Base-by-base conservation (phyloP, 2,329 filamentous ascomycete genomes). In the Berkeleyomyces rouxiae region DNA sequence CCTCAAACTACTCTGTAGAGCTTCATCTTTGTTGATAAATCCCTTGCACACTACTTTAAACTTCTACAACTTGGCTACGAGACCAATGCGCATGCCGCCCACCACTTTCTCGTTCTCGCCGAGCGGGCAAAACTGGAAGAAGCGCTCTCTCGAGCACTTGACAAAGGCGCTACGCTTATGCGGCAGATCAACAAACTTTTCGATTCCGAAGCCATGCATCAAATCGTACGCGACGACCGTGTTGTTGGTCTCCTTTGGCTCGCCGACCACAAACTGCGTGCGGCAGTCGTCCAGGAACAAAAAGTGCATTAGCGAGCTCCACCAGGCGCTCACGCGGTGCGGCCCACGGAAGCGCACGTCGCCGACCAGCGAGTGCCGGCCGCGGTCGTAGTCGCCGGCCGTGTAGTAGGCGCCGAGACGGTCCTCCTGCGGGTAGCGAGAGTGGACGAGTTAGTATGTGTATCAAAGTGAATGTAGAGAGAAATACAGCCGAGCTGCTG, bases 181-280 rank as follows among this genome's bases (percentile, higher is more conserved):
- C 3, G 84, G 84, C 66, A 89, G 72, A 67, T 89, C 86, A 66
- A 88, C 81, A 65, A 87, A 82, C 72, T 87, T 87, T 67, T 87
- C 83, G 44, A 90, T 76, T 5, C 82, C 82, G 68, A 90, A 85
- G 1, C 87, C 87, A 68, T 88, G 84, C 59, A 85, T 82, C 61
- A 88, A 80, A 68, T 91, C 87, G 71, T 90, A 90, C 65, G 83
- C 82, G 64, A 90, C 75, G 11, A 90, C 83, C 0, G 82, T 86
- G 37, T 77, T 79, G 68, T 86, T 87, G 3, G 83, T 86, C 64
- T 81, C 82, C 70, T 86, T 86, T 42, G 88, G 87, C 74, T 92
- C 88, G 65, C 85, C 85, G 6, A 84, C 79, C 7, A 83, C 78
- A 65, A 74, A 73, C 70, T 71, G 74, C 2, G 82, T 84, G 62